A percentile compares a stretch with the other conserved stretches of the same genome.
These are phyloP conservation scores for Cladobotryum mycophilum DNA, from an alignment of 2,329 filamentous ascomycete genomes.

Conservation along the genomic window DNA sequence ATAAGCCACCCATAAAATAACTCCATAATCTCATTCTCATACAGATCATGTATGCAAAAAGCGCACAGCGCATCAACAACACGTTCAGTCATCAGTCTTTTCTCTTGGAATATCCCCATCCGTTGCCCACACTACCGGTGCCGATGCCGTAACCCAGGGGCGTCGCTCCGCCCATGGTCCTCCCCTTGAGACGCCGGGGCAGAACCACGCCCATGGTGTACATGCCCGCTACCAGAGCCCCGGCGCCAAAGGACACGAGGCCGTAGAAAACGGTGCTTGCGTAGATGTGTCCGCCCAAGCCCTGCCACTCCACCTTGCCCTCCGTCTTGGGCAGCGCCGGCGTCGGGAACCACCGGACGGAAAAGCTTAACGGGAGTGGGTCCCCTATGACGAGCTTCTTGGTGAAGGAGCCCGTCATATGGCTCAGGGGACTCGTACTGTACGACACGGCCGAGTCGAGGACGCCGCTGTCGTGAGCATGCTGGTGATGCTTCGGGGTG, in stretches of 20 bases:
- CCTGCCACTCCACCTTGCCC: constrained; percentile 58
- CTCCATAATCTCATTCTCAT: constrained; percentile 4
- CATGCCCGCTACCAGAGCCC: constrained; percentile 45
- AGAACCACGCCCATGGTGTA: constrained; percentile 57
- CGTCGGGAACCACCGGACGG: constrained; percentile 80
- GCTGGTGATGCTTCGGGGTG: constrained; percentile 55
- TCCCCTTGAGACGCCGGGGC: constrained; percentile 45
- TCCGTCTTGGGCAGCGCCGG: constrained; percentile 63
- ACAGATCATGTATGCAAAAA: constrained; percentile 6
- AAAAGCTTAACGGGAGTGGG: constrained; percentile 69
- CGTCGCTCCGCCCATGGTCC: constrained; percentile 50
- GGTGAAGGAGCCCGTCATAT: constrained; percentile 45
- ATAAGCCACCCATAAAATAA: constrained; percentile 5
- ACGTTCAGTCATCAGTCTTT: constrained; percentile 16
- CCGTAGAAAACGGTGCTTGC: constrained; percentile 59
- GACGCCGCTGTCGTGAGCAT: constrained; percentile 65
- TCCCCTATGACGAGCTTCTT: constrained; percentile 82
- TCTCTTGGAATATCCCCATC: constrained; percentile 54
- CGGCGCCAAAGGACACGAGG: constrained; percentile 52
- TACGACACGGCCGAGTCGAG: constrained; percentile 86
- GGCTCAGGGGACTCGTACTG: constrained; percentile 65
- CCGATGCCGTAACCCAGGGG: constrained; percentile 45
- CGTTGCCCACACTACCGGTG: constrained; percentile 40
- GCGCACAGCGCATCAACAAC: not conserved
- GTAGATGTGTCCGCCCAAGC: constrained; percentile 58